phyloP scores from a whole-genome alignment of 176 grass and related monocot species.

The barley (Hordeum vulgare) region MorexV3_pseudomolecules_assembly NC_058520.1:587704606-587705105 shows the following conservation, averaged over 20 bases:
- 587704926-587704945: neutral
- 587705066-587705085: no score
- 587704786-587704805: slow-evolving; percentile 39
- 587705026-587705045: neutral
- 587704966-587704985: neutral
- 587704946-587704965: neutral
- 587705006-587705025: neutral
- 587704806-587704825: slow-evolving; percentile 35
- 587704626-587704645: neutral
- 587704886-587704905: slow-evolving; percentile 9
- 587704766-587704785: slow-evolving; percentile 11
- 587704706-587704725: neutral
- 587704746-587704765: slow-evolving; percentile 36
- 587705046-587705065: no score
- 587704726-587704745: slow-evolving; percentile 21
- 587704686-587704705: neutral
- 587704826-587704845: slow-evolving; percentile 19
- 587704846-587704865: slow-evolving; percentile 11
- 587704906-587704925: neutral
- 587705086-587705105: neutral
- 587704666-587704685: neutral
- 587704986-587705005: neutral
- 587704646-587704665: neutral
- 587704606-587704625: slow-evolving; percentile 29
- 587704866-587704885: neutral